Conservation (phyloP, 805 yeast species). For the Jamesozyma spencerorum region DNA sequence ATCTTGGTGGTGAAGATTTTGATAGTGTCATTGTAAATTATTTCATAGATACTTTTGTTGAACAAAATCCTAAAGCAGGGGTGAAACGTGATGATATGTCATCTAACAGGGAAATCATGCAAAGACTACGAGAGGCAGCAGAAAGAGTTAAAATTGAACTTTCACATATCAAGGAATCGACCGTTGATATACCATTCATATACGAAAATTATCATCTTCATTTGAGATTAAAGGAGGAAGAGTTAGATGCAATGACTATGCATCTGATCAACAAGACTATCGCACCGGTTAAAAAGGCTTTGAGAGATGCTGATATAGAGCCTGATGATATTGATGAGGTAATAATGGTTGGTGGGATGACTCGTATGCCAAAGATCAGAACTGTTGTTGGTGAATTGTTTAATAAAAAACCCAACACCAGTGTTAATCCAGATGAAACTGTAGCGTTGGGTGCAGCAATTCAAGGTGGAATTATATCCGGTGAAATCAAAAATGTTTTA, state of each 20-base stretch:
- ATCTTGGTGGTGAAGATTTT: conserved; percentile 80
- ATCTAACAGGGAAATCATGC: conserved; percentile 48
- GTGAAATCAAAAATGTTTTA: conserved; percentile 71
- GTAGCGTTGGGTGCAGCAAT: conserved; percentile 87
- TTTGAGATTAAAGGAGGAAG: conserved; percentile 50
- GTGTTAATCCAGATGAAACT: conserved; percentile 87
- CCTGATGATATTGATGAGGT: conserved; percentile 64
- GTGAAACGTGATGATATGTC: conserved; percentile 33
- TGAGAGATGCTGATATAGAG: conserved; percentile 62
- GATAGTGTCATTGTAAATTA: conserved; percentile 54
- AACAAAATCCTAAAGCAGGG: conserved; percentile 34
- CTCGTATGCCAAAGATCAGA: conserved; percentile 77
- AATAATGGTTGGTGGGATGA: conserved; percentile 81
- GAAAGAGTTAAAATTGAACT: conserved; percentile 70
- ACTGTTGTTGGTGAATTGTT: conserved; percentile 51
- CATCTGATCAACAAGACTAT: conserved; percentile 59
- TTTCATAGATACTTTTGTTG: conserved; percentile 49
- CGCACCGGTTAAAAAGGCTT: conserved; percentile 64
- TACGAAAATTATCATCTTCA: conserved; percentile 53
- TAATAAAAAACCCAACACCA: conserved; percentile 55
- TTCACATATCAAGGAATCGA: conserved; percentile 53
- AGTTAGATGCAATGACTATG: conserved; percentile 57
- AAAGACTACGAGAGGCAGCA: conserved; percentile 70
- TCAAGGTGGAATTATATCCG: conserved; percentile 79
- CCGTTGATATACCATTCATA: conserved; percentile 62